These are phyloP conservation scores for Carex arenaria DNA, from an alignment of 202 grass and related monocot species.

Conservation along the genomic window DNA sequence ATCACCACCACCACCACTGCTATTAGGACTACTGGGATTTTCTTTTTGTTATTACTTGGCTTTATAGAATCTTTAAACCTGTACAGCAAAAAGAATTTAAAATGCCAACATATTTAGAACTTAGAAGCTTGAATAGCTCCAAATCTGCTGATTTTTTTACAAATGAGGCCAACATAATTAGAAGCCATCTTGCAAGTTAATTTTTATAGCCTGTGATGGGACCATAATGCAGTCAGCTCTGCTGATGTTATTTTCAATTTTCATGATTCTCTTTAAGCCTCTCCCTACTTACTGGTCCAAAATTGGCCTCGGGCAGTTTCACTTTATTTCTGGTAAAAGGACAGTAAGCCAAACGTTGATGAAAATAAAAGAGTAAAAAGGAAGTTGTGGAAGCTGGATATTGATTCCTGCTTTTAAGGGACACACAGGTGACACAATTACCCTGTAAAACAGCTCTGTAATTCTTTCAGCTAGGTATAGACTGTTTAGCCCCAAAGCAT, in stretches of 20 bases:
- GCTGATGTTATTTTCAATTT: not conserved
- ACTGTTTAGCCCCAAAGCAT: not conserved
- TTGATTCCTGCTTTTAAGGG: not conserved
- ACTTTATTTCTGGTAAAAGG: not conserved
- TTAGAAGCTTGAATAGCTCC: not conserved
- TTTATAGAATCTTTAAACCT: not conserved
- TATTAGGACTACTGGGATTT: not conserved
- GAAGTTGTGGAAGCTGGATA: not conserved
- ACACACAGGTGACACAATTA: not conserved
- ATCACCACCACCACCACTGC: too few relatives aligned
- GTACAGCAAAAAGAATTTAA: not conserved
- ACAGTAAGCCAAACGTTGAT: not conserved
- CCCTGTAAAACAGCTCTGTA: too few relatives aligned
- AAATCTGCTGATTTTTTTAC: not conserved
- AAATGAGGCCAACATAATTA: not conserved
- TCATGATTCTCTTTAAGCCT: not conserved
- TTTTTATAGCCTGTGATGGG: not conserved
- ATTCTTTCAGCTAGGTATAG: not conserved
- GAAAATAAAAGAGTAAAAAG: not conserved
- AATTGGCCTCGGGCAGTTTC: not conserved
- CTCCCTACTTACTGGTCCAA: not conserved
- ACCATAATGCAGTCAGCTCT: not conserved
- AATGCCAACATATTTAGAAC: not conserved
- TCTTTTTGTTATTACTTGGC: conserved; percentile 3
- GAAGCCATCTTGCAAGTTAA: not conserved